Conservation (phyloP, 768 basidiomycete genomes). For the Clitopilus hobsonii region DNA sequence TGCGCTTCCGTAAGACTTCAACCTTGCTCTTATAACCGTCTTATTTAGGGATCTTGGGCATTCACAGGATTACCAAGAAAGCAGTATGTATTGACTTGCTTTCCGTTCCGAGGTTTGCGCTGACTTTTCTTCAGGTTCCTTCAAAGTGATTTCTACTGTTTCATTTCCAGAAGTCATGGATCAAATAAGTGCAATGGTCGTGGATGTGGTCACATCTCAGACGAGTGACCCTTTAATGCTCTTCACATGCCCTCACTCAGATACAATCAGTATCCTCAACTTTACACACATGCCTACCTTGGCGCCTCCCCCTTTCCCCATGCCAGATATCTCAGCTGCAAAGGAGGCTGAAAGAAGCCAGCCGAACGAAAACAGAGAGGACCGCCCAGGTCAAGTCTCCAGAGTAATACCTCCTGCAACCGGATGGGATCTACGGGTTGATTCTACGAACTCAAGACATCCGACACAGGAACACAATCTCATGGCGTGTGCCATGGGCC, state of each 20-base stretch:
- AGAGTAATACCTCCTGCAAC: background rate
- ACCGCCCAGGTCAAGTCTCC: slow-evolving; percentile 5
- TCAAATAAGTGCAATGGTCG: slow-evolving; percentile 26
- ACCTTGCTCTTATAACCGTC: background rate
- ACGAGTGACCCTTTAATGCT: slow-evolving; percentile 51
- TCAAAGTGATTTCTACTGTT: slow-evolving; percentile 52
- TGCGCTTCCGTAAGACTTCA: slow-evolving; percentile 50
- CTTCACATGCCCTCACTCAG: slow-evolving; percentile 33
- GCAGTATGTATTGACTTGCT: slow-evolving; percentile 41
- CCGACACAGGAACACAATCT: slow-evolving; percentile 19
- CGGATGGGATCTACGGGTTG: slow-evolving; percentile 12
- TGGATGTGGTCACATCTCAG: slow-evolving; percentile 39
- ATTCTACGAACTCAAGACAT: slow-evolving; percentile 9
- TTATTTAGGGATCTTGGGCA: background rate
- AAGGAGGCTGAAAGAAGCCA: slow-evolving; percentile 16
- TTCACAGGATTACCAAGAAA: slow-evolving; percentile 83
- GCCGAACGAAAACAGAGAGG: slow-evolving; percentile 20
- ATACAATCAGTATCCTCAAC: slow-evolving; percentile 39
- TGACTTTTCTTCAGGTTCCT: slow-evolving; percentile 44
- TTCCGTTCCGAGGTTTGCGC: no score
- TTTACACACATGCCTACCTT: slow-evolving; percentile 41
- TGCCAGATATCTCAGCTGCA: slow-evolving; percentile 19
- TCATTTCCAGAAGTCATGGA: slow-evolving; percentile 33
- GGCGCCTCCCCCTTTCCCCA: slow-evolving; percentile 35
- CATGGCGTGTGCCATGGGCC: slow-evolving; percentile 36